Evolutionary conservation across 1,284 basidiomycete species (phyloP), one percentile per base, ranked within the genome.

Genomic region (Phylloboletellus chloephorus): DNA sequence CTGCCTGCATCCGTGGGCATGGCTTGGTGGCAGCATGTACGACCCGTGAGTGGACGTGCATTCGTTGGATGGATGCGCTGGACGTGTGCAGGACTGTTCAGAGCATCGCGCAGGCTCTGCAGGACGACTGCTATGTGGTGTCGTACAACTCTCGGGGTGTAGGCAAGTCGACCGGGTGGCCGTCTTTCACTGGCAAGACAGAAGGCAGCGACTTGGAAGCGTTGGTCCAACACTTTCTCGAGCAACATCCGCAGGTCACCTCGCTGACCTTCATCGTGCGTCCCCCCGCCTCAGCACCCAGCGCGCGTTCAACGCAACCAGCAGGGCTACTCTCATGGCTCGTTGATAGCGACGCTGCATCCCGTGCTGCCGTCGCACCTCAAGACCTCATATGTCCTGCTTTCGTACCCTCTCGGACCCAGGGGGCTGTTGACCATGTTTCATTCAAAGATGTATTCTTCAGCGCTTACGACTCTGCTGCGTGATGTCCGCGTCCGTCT

Each of bases 321-420:
- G 35, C 45, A 88, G 85, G 86, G 86, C 2, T 89, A 91, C 61
- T 90, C 88, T 4, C 69, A 87, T 67, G 88, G 88, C 3, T 76
- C 82, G 2, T 67, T 91, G 17, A 78, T 85, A 24, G 74, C 76
- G 1, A 83, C 82, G 3, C 61, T 80, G 39, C 76, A 78, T 44
- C 78, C 81, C 1, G 56, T 73, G 12, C 61, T 74, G 3, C 57
- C 67, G 0, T 49, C 66, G 13, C 65, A 67, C 12, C 56, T 82
- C 37, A 67, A 66, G 50, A 80, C 76, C 0, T 73, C 71, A 8
- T 80, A 88, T 57, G 66, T 89, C 34, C 62, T 91, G 26, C 60
- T 91, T 16, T 88, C 85, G 1, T 90, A 90, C 53, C 88, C 88
- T 0, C 65, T 89, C 6, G 76, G 79, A 6, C 78, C 80, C 9